Evolutionary conservation across 352 stramenopile genomes (phyloP).

Genomic region (Phytophthora europaea): DNA sequence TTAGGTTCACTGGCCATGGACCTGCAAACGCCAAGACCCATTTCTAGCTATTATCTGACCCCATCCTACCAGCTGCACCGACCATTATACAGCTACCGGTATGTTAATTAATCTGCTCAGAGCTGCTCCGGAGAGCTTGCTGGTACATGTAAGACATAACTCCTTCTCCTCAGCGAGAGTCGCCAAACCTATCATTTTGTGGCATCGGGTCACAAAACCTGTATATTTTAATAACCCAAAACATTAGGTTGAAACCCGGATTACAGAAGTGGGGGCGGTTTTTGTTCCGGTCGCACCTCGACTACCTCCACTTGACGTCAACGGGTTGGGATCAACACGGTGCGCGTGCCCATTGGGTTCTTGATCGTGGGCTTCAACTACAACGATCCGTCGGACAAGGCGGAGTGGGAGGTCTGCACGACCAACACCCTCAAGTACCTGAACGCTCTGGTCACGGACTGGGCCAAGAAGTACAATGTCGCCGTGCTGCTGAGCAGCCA

Average conservation of each 20-base stretch:
- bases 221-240: too few species aligned
- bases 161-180: too few species aligned
- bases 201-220: too few species aligned
- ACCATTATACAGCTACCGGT: background rate
- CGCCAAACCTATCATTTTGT: too few species aligned
- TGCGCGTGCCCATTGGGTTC: constrained; percentile 82
- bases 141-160: too few species aligned
- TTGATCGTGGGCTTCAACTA: constrained; percentile 82
- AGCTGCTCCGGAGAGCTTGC: background rate
- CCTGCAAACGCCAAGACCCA: background rate
- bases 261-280: too few species aligned
- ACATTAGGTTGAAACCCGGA: too few species aligned
- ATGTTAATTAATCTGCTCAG: background rate
- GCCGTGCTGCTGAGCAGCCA: constrained; percentile 79
- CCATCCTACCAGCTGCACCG: too few species aligned
- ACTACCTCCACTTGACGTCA: constrained; percentile 68
- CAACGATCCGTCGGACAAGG: constrained; percentile 48
- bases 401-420: constrained; percentile 62
- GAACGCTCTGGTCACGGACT: constrained; percentile 53
- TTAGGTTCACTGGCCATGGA: background rate
- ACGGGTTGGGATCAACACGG: constrained; percentile 77
- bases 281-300: constrained; percentile 54
- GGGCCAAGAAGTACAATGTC: constrained; percentile 57
- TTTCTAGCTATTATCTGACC: background rate
- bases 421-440: constrained; percentile 58